Conservation (phyloP, 164 flowering plant species). For the grape (Vitis vinifera) region ASM3070453v1 NC_081817.1:10077501-10078000, state of each 20-base stretch:
- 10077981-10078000: background rate
- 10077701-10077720: background rate
- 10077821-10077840: background rate
- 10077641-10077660: constrained; percentile 2
- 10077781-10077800: constrained; percentile 7
- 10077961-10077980: too few species aligned
- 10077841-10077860: background rate
- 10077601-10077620: background rate
- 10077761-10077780: constrained; percentile 11
- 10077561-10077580: background rate
- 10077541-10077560: background rate
- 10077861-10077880: too few species aligned
- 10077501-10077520: too few species aligned
- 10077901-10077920: background rate
- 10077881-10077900: too few species aligned
- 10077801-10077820: constrained; percentile 3
- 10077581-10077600: background rate
- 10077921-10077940: background rate
- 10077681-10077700: constrained; percentile 1
- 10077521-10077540: constrained; percentile 10
- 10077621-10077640: background rate
- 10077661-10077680: constrained; percentile 3
- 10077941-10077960: too few species aligned
- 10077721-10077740: constrained; percentile 15
- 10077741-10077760: constrained; percentile 6